Conservation (phyloP, 169 alveolate species). For the Plasmodium gallinaceum region DNA sequence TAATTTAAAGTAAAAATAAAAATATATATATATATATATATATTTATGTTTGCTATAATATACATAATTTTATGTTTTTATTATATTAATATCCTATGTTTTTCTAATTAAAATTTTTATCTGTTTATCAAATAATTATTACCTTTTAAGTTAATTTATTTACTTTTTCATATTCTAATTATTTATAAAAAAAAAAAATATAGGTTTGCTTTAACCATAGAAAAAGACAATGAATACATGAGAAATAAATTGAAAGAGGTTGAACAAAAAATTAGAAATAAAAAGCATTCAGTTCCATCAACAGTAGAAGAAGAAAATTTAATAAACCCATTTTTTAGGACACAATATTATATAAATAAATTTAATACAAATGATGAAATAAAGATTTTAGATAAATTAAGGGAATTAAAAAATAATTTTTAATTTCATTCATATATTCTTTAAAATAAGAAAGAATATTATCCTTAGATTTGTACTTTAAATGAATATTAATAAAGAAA, state of each 20-base stretch:
- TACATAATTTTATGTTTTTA: no score
- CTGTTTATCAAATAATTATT: no score
- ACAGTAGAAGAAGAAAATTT: constrained; percentile 77
- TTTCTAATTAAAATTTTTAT: no score
- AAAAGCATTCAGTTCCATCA: constrained; percentile 77
- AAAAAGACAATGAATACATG: constrained; percentile 65
- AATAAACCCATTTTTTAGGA: constrained; percentile 79
- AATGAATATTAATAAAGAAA: no score
- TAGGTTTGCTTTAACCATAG: constrained; percentile 67
- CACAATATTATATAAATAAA: constrained; percentile 23
- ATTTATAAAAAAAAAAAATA: neutral
- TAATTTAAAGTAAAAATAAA: constrained; percentile 81
- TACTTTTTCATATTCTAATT: neutral
- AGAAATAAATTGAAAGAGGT: constrained; percentile 52
- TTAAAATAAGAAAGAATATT: neutral
- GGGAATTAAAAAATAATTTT: constrained; percentile 77
- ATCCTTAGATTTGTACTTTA: no score
- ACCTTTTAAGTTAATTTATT: no score
- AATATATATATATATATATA: constrained; percentile 11
- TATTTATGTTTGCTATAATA: neutral
- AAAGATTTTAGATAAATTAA: constrained; percentile 65
- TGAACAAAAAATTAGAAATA: constrained; percentile 42
- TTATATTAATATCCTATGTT: no score
- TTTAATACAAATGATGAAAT: constrained; percentile 69
- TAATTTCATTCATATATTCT: neutral